These are phyloP conservation scores for Trametes sanguinea DNA, from an alignment of 768 basidiomycete species.

Conservation along the genomic window DNA sequence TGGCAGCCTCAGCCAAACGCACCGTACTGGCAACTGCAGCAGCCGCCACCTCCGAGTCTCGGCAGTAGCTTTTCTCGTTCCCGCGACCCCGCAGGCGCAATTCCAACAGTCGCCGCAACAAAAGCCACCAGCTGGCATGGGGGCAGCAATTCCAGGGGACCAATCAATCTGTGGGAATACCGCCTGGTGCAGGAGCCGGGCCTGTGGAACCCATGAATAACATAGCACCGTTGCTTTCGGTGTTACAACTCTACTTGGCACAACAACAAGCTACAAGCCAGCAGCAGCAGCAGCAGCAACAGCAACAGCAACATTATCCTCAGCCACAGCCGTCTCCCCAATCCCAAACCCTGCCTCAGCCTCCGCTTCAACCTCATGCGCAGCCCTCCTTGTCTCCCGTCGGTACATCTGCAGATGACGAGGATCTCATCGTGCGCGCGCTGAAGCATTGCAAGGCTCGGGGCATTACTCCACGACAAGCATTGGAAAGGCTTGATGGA, in stretches of 20 bases:
- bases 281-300: too few relatives aligned
- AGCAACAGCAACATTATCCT: too few relatives aligned
- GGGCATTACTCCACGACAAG: not conserved
- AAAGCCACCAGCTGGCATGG: not conserved
- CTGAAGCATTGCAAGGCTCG: not conserved
- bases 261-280: not conserved
- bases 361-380: not conserved
- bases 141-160: not conserved
- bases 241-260: not conserved
- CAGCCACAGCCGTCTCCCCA: not conserved
- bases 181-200: not conserved
- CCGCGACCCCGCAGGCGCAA: not conserved
- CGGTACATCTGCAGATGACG: not conserved
- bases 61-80: too few relatives aligned
- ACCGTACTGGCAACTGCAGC: not conserved
- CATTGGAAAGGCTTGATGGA: constrained; percentile 2
- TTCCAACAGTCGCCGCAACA: not conserved
- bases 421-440: not conserved
- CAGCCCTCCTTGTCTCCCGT: not conserved
- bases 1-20: not conserved
- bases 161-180: too few relatives aligned
- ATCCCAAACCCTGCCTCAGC: too few relatives aligned
- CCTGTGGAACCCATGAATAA: not conserved
- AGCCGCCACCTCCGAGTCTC: not conserved
- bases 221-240: not conserved